Evolutionary conservation across 2,329 filamentous ascomycete genomes (phyloP).

Genomic region (Colletotrichum tanaceti): DNA sequence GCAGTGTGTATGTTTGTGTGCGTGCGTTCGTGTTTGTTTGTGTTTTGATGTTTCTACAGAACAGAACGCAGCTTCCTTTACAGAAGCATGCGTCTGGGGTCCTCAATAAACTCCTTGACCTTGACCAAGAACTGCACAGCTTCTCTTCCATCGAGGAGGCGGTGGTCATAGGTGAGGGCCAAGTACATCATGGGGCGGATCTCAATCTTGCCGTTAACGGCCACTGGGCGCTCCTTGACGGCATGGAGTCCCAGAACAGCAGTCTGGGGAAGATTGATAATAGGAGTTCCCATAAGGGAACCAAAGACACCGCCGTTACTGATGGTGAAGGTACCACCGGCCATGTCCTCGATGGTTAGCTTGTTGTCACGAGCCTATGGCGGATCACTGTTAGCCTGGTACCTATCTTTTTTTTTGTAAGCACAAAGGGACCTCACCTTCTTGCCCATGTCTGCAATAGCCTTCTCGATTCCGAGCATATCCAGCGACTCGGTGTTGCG

Average conservation of each 20-base stretch:
- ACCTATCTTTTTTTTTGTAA: background rate
- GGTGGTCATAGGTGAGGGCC: constrained; percentile 96
- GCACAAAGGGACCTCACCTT: constrained; percentile 71
- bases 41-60: background rate
- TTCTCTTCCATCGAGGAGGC: constrained; percentile 92
- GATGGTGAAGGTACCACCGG: constrained; percentile 97
- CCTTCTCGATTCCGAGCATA: constrained; percentile 87
- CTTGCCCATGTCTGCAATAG: constrained; percentile 93
- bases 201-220: constrained; percentile 92
- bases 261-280: constrained; percentile 96
- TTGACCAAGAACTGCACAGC: constrained; percentile 97
- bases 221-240: constrained; percentile 94
- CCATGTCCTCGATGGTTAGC: constrained; percentile 99
- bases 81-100: constrained; percentile 90
- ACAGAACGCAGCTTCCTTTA: constrained; percentile 46
- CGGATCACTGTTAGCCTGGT: constrained; percentile 27
- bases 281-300: constrained; percentile 96
- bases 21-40: no score
- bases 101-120: constrained; percentile 98
- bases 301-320: constrained; percentile 98
- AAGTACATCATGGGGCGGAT: constrained; percentile 99
- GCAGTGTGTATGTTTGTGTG: background rate
- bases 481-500: constrained; percentile 92
- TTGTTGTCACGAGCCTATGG: constrained; percentile 89
- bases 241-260: constrained; percentile 93